phyloP scores from a whole-genome alignment of 139 green algal genomes.

The Chlamydomonas urium region DNA sequence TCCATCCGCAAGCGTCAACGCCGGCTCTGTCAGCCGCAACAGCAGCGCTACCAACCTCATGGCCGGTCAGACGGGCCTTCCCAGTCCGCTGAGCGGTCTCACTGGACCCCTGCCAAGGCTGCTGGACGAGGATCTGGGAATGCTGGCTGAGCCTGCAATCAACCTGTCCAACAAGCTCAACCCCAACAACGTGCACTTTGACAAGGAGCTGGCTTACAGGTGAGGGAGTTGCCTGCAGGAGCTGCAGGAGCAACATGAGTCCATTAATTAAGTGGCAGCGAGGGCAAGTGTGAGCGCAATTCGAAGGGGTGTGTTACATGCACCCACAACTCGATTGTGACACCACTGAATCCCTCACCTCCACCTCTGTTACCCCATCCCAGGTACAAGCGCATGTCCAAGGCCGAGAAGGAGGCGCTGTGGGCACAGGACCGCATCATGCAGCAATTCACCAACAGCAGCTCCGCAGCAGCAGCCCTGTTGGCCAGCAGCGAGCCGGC shows the following conservation, averaged over 20 bases:
- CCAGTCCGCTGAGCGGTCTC: no score
- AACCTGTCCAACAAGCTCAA: constrained; percentile 81
- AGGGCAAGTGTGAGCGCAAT: no score
- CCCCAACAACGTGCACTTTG: constrained; percentile 42
- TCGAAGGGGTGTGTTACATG: no score
- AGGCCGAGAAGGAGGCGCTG: constrained; percentile 71
- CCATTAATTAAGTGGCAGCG: no score
- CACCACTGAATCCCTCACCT: no score
- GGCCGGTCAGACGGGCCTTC: no score
- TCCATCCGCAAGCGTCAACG: no score
- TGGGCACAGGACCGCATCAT: constrained; percentile 58
- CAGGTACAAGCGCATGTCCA: constrained; percentile 74
- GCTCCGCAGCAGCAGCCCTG: no score
- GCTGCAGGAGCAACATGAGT: no score
- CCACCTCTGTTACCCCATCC: no score
- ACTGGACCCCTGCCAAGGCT: background rate
- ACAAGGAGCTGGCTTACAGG: constrained; percentile 23
- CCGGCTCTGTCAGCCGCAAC: background rate
- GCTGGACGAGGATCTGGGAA: constrained; percentile 13
- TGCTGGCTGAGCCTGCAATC: constrained; percentile 34
- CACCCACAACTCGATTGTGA: no score
- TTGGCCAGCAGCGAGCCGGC: no score
- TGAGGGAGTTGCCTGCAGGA: constrained; percentile 3
- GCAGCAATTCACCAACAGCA: constrained; percentile 23
- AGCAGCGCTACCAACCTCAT: constrained; percentile 8